These are phyloP conservation scores for Rubus parviflorus DNA, from an alignment of 306 rosid genomes.

Conservation along the genomic window DNA sequence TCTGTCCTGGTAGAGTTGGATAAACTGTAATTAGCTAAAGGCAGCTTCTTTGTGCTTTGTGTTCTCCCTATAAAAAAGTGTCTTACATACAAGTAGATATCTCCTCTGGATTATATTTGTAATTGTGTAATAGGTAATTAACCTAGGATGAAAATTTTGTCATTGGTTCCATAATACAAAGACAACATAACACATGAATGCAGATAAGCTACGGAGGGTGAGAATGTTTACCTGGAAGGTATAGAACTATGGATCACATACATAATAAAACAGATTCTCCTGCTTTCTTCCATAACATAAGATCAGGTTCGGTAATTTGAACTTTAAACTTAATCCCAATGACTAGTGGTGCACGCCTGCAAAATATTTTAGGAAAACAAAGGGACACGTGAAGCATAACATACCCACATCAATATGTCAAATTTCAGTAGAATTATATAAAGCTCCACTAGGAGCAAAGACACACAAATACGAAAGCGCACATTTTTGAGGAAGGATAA, in stretches of 20 bases:
- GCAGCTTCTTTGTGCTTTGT: background rate
- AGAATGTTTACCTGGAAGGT: background rate
- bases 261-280: too few relatives aligned
- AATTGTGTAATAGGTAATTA: background rate
- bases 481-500: background rate
- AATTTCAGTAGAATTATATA: background rate
- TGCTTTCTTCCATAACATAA: background rate
- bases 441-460: background rate
- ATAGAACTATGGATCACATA: background rate
- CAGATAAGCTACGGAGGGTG: background rate
- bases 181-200: background rate
- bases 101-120: background rate
- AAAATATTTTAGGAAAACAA: background rate
- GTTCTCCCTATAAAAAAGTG: background rate
- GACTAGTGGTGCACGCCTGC: background rate
- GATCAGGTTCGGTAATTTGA: background rate
- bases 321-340: background rate
- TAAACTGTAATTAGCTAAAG: background rate
- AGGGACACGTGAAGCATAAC: background rate
- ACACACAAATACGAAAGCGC: background rate
- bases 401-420: background rate
- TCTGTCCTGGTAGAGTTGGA: background rate
- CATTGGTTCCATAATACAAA: background rate
- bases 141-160: too few relatives aligned
- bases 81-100: background rate